A percentile compares a stretch with the other conserved stretches of the same genome.
phyloP scores from a whole-genome alignment of 148 eudicot species.

The Drosera capensis region DNA sequence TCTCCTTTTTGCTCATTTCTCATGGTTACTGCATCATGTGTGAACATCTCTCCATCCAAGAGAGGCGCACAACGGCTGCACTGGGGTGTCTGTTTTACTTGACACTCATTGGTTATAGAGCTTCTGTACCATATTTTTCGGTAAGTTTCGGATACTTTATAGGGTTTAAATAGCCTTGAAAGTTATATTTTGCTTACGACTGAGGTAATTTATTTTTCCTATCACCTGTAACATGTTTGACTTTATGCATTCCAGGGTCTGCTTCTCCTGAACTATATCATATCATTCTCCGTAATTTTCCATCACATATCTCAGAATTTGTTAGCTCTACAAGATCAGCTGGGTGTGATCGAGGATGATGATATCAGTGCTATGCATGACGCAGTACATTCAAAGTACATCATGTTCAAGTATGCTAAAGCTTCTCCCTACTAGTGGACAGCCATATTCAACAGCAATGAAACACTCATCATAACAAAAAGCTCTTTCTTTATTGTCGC shows the following conservation, averaged over 20 bases:
- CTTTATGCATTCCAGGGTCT: slow-evolving; percentile 40
- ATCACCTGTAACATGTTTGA: neutral
- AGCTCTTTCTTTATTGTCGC: slow-evolving; percentile 5
- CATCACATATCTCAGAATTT: slow-evolving; percentile 67
- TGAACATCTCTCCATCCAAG: slow-evolving; percentile 64
- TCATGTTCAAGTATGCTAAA: slow-evolving; percentile 71
- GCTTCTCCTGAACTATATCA: slow-evolving; percentile 55
- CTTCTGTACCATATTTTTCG: slow-evolving; percentile 78
- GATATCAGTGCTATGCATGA: slow-evolving; percentile 67
- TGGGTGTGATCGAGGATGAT: slow-evolving; percentile 53
- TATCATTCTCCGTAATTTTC: slow-evolving; percentile 70
- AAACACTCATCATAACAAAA: neutral
- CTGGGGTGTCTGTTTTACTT: slow-evolving; percentile 74
- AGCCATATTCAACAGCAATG: neutral
- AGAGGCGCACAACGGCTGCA: slow-evolving; percentile 57
- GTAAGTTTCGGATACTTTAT: slow-evolving; percentile 29
- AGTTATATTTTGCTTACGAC: neutral
- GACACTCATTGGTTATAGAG: slow-evolving; percentile 87
- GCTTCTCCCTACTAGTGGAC: neutral
- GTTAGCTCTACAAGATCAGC: slow-evolving; percentile 54
- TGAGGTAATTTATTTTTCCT: neutral
- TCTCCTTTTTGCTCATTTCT: slow-evolving; percentile 75
- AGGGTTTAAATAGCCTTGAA: neutral
- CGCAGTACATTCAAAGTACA: slow-evolving; percentile 60
- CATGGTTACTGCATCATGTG: slow-evolving; percentile 93